Percentiles rank a stretch among this genome's conserved stretches.
Evolutionary conservation across 441 rosid genomes (phyloP).

Genomic region (Populus trichocarpa): DNA sequence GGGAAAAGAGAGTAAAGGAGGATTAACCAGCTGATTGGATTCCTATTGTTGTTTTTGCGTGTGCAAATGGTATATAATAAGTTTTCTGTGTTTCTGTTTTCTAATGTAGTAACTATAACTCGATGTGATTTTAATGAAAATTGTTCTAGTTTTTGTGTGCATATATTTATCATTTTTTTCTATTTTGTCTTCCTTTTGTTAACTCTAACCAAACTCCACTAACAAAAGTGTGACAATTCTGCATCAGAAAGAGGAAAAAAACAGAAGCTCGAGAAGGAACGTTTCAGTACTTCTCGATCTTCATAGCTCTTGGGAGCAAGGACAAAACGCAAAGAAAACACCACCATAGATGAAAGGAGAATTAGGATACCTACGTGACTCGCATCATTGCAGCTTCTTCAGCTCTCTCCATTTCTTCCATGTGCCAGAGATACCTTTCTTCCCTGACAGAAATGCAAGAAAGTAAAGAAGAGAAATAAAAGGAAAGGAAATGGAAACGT

Average conservation of each 20-base stretch:
- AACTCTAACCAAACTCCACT: background rate
- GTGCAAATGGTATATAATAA: slow-evolving; percentile 69
- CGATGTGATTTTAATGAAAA: slow-evolving; percentile 52
- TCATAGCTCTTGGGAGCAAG: background rate
- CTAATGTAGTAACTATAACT: slow-evolving; percentile 47
- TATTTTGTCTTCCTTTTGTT: background rate
- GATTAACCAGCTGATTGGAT: slow-evolving; percentile 52
- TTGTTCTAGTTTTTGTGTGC: slow-evolving; percentile 76
- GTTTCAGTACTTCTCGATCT: background rate
- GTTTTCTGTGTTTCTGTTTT: slow-evolving; percentile 32
- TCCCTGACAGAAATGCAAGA: background rate
- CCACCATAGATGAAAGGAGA: background rate
- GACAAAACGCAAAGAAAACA: slow-evolving; percentile 1
- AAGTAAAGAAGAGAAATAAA: slow-evolving; percentile 5
- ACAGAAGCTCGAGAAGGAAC: slow-evolving; percentile 12
- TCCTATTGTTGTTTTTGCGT: slow-evolving; percentile 36
- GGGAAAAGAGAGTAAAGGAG: slow-evolving; percentile 29
- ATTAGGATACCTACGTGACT: background rate
- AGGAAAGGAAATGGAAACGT: slow-evolving; percentile 7
- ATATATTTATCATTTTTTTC: background rate
- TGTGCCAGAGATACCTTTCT: slow-evolving; percentile 7
- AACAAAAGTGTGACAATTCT: background rate
- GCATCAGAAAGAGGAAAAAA: slow-evolving; percentile 12
- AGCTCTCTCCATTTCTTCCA: background rate
- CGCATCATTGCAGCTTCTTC: slow-evolving; percentile 1